Evolutionary conservation across 148 eudicot species (phyloP), one percentile per base, ranked within the genome.

Genomic region (Oxyria digyna): DNA sequence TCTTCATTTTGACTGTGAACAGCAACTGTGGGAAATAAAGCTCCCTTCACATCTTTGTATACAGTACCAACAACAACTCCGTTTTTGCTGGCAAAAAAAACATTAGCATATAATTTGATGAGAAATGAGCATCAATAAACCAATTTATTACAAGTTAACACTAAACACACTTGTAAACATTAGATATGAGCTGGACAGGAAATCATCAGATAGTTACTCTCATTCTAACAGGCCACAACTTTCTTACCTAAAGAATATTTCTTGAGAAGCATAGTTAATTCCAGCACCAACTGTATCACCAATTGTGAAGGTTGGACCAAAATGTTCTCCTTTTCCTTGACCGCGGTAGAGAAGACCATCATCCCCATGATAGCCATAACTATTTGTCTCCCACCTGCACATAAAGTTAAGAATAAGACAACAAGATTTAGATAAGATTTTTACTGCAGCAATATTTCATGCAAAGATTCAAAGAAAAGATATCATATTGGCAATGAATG

Each of bases 1-100:
- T 89, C 97, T 78, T 94, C 98, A 76, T 85, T 81, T 77, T 86
- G 98, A 78, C 97, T 90, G 80, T 94, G 98, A 70, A 94, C 98
- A 38, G 97, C 95, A 77, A 94, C 65, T 0, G 98, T 94, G 62
- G 98, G 98, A 84, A 78, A 87, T 69, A 90, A 73, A 43, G 84
- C 87, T 67, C 89, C 91, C 83, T 90, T 90, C 65, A 88, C 84
- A 52, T 90, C 97, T 80, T 87, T 90, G 74, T 63, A 72, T 55
- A 84, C 82, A 0, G 82, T 67, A 52, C 98, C 98, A 35, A 88
- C 82, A 29, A 90, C 35, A 6, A 52, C 78, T 54, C 96, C 96
- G 76, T 94, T 94, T 80, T 86, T 87, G 72, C 98, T 94, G 89
- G 69, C 62, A 82, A 74, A 45, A 67, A 68, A 42, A 52, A 66